Conservation (phyloP, 257 asterid species). For the Solanum ossicruentum region DNA sequence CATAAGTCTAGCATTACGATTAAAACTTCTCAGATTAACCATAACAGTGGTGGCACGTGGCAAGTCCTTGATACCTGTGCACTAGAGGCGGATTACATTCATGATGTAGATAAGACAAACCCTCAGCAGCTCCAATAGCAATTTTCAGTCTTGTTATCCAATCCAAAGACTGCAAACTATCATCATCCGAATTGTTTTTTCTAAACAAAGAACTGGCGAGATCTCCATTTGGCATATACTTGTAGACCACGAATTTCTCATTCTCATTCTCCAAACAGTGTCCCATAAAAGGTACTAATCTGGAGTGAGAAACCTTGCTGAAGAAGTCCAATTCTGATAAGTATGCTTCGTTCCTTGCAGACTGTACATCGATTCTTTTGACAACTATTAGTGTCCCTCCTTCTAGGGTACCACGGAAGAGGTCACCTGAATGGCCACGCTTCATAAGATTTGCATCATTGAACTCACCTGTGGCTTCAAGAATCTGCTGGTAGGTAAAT, state of each 20-base stretch:
- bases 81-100: constrained; percentile 85
- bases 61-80: constrained; percentile 56
- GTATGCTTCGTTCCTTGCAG: constrained; percentile 49
- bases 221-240: constrained; percentile 77
- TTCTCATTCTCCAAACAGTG: constrained; percentile 85
- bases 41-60: neutral
- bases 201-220: constrained; percentile 71
- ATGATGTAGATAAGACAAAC: constrained; percentile 74
- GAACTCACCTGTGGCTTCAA: constrained; percentile 59
- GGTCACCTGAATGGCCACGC: constrained; percentile 78
- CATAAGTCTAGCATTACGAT: neutral
- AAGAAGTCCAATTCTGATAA: constrained; percentile 56
- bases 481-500: constrained; percentile 75
- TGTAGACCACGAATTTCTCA: constrained; percentile 72
- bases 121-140: constrained; percentile 94
- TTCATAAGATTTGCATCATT: constrained; percentile 45
- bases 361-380: constrained; percentile 45
- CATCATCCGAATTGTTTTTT: constrained; percentile 43
- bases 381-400: constrained; percentile 62
- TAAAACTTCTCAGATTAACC: neutral
- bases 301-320: constrained; percentile 59
- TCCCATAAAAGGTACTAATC: constrained; percentile 80
- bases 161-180: constrained; percentile 71
- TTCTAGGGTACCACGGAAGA: constrained; percentile 67
- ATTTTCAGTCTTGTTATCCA: constrained; percentile 94